phyloP scores from a whole-genome alignment of 2,329 filamentous ascomycete species.

The Fusarium proliferatum region DNA sequence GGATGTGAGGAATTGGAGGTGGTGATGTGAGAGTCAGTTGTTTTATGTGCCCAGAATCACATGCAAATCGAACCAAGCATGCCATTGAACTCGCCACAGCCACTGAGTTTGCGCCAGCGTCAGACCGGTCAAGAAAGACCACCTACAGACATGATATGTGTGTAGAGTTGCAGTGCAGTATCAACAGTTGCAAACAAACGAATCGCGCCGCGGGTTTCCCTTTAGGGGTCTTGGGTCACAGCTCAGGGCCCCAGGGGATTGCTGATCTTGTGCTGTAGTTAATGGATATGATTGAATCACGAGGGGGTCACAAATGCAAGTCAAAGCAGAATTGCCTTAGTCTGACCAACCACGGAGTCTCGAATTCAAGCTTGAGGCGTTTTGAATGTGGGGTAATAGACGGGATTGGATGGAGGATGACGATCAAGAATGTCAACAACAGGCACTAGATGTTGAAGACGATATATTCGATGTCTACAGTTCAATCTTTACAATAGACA shows the following conservation, averaged over 20 bases:
- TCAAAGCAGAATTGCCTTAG: constrained; percentile 13
- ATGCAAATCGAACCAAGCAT: constrained; percentile 33
- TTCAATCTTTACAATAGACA: not conserved
- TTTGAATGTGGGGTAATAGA: constrained; percentile 26
- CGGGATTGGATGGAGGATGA: constrained; percentile 5
- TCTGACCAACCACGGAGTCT: constrained; percentile 34
- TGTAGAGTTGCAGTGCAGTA: constrained; percentile 1
- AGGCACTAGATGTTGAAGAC: not conserved
- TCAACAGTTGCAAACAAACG: not conserved
- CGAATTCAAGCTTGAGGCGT: constrained; percentile 28
- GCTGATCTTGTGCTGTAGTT: constrained; percentile 4
- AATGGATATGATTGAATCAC: constrained; percentile 19
- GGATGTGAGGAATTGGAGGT: not conserved
- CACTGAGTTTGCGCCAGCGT: not conserved
- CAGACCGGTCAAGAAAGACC: not conserved
- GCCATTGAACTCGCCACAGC: constrained; percentile 18
- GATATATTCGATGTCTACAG: not conserved
- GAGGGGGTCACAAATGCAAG: constrained; percentile 28
- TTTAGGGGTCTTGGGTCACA: not conserved
- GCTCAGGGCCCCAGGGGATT: not conserved
- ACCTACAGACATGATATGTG: not conserved
- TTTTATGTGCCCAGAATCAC: constrained; percentile 34
- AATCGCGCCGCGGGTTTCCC: not conserved
- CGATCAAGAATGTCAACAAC: constrained; percentile 9
- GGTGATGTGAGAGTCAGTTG: not conserved